Evolutionary conservation across 441 rosid species (phyloP), one percentile per base, ranked within the genome.

Genomic region (Biscutella laevigata): DNA sequence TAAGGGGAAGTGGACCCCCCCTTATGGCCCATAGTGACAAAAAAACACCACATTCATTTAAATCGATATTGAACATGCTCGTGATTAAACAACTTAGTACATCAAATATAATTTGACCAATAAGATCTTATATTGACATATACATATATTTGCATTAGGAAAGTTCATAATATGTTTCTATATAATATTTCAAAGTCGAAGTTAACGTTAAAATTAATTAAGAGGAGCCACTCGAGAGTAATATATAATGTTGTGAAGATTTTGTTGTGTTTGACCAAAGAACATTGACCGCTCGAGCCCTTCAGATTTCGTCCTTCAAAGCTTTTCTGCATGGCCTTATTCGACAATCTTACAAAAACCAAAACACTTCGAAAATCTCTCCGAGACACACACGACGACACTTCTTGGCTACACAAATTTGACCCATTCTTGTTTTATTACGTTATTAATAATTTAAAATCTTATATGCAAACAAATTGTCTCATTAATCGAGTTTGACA

Each of bases 351-450:
- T 64, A 41, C 64, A 65, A 36, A 48, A 50, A 17, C 49, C 64
- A n/a, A 56, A 65, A 50, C 47, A 65, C 54, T 57, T 65, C 64
- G 69, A 64, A 39, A 57, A 51, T 64, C 28, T 64, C 16, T 57
- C 41, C 69, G 16, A 65, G 64, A 51, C 69, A 65, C 59, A 57
- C 64, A n/a, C n/a, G n/a, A 64, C 69, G 64, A 65, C 64, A 65
- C 64, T 50, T 43, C 69, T 65, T 65, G 69, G 59, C 42, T 50
- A 57, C 69, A 50, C 64, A 59, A 57, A 21, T 34, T 65, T 65
- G 47, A 50, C 64, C 26, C 57, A 57, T 65, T 65, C 64, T 7
- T 49, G 53, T 47, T 50, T 53, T 57, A 33, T 33, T 41, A 56
- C 57, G 56, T 57, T 49, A 7, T 25, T 35, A 57, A 5, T 28